Conservation (phyloP, 495 filamentous ascomycete species). For the Neurospora intermedia region DNA sequence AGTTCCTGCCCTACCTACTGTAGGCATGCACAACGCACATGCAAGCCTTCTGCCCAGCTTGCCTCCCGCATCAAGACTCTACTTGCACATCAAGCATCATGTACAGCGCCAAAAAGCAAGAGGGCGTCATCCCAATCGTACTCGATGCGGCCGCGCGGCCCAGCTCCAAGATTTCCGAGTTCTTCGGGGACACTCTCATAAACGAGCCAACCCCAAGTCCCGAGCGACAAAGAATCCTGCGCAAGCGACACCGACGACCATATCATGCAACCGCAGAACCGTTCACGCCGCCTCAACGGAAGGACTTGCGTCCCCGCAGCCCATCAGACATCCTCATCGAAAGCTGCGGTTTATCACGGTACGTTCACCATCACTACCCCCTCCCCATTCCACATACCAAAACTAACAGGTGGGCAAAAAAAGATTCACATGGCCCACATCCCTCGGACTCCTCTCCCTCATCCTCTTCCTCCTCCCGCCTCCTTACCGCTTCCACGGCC, state of each 20-base stretch:
- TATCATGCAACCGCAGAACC: not conserved
- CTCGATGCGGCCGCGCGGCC: constrained; percentile 4
- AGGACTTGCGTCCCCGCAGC: not conserved
- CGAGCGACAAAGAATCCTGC: not conserved
- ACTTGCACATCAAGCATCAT: not conserved
- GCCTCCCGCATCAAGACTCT: not conserved
- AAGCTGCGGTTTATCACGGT: not conserved
- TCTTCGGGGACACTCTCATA: constrained; percentile 12
- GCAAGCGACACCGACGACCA: not conserved
- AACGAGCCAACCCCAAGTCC: not conserved
- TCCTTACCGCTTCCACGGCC: not conserved
- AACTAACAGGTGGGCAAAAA: not conserved
- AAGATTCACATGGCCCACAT: constrained; percentile 10
- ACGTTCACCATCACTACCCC: not conserved
- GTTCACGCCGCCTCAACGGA: not conserved
- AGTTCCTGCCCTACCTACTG: not conserved
- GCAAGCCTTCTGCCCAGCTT: not conserved
- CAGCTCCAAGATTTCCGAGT: constrained; percentile 19
- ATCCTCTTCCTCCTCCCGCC: constrained; percentile 5
- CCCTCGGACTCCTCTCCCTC: constrained; percentile 5
- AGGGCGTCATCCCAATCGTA: constrained; percentile 2
- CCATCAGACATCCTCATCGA: not conserved
- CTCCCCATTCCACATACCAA: not conserved
- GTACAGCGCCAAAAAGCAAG: not conserved
- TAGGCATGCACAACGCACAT: not conserved